Base-by-base conservation (phyloP, 306 rosid genomes). In the Mucuna pruriens region DNA sequence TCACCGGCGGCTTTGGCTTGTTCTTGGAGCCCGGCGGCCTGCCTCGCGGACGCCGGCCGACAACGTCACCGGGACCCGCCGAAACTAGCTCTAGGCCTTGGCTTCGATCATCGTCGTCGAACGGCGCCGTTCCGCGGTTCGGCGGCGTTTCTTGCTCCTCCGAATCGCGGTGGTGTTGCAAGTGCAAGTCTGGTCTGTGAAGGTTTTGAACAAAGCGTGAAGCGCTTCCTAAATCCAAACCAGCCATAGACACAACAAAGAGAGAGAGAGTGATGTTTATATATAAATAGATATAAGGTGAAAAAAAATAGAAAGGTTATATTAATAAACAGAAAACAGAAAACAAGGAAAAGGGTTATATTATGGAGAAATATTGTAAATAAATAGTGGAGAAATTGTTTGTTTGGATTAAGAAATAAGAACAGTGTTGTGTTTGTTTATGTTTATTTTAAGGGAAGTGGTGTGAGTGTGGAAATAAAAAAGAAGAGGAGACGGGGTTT, bases 11-110 rank as follows among this genome's bases (percentile, higher is more conserved):
- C 15, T 84, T 96, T 0, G 90, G 86, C 77, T 84, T 93, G 92
- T 96, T 96, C 81, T 96, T 96, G 4, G 99, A 96, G 0, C 99
- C 99, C 0, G 98, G 81, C 0, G 99, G 99, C 3, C 99, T 76
- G 9, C 99, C 99, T 0, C 98, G 94, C 1, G 99, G 92, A 2
- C 99, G 86, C 0, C 97, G 94, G 0, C 63, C 95, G 0, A 46
- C 89, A 8, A 89, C 62, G 75, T 91, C 97, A 0, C 92, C 90
- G 0, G 82, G 9, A 0, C 89, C 90, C 2, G 40, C 71, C 0
- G 87, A 84, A 11, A 48, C 86, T 10, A 89, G 89, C 40, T 92
- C 91, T 2, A 88, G 66, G 8, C 89, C 87, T 9, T 84, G 92
- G 79, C 84, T 87, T 19, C 80, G 79, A 42, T 83, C 90, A 46